Conservation (phyloP, 805 yeast genomes). For the Teunomyces tritomae region DNA sequence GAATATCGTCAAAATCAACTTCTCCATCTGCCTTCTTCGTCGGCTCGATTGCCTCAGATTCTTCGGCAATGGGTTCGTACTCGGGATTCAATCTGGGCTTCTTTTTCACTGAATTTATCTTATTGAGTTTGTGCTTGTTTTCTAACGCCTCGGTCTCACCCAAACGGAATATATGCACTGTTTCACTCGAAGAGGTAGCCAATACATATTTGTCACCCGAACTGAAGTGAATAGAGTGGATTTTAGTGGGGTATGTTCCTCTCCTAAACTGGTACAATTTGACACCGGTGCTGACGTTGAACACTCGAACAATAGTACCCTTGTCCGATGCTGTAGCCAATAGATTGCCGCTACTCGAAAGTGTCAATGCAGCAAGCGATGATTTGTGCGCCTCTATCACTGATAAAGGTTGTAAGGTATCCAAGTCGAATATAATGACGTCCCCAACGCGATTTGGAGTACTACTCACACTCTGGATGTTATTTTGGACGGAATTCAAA, state of each 20-base stretch:
- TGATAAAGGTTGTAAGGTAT: constrained; percentile 69
- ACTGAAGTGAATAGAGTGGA: constrained; percentile 75
- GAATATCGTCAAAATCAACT: constrained; percentile 13
- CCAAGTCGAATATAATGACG: constrained; percentile 76
- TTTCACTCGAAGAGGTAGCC: constrained; percentile 87
- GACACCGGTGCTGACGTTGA: constrained; percentile 61
- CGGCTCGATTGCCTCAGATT: constrained; percentile 18
- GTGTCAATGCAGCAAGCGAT: constrained; percentile 61
- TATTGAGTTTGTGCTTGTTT: constrained; percentile 32
- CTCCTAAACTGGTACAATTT: constrained; percentile 73
- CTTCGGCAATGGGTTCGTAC: constrained; percentile 30
- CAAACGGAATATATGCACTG: constrained; percentile 86
- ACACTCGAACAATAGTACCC: constrained; percentile 87
- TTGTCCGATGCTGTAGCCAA: constrained; percentile 87
- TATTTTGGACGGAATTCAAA: constrained; percentile 36
- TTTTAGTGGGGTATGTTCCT: constrained; percentile 81
- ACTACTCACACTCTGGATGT: constrained; percentile 39
- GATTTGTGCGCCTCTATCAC: constrained; percentile 85
- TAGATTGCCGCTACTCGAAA: constrained; percentile 73
- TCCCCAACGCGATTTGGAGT: constrained; percentile 57
- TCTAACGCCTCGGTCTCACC: constrained; percentile 49
- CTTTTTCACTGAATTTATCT: constrained; percentile 12
- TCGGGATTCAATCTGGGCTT: constrained; percentile 10
- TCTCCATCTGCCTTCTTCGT: constrained; percentile 11
- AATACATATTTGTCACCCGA: constrained; percentile 65